Evolutionary conservation across 2,329 filamentous ascomycete species (phyloP).

Genomic region (Cadophora malorum): DNA sequence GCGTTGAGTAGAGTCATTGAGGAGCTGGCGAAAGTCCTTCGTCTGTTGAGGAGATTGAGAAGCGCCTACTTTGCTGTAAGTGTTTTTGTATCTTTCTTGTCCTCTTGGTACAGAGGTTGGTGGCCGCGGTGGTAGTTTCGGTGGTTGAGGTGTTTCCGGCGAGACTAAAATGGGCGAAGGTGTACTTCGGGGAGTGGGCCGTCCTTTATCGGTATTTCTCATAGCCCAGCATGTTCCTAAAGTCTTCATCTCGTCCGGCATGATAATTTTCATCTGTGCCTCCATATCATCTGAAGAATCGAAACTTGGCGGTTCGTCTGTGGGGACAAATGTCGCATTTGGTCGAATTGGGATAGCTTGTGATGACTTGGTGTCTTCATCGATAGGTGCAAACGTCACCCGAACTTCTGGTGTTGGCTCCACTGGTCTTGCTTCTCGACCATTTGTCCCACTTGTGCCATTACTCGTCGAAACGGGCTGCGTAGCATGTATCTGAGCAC

Average conservation of each 20-base stretch:
- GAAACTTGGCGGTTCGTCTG: slow-evolving; percentile 18
- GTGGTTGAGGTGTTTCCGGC: background rate
- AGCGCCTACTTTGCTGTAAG: slow-evolving; percentile 16
- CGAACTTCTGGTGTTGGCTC: slow-evolving; percentile 16
- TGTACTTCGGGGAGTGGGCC: background rate
- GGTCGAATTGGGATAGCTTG: slow-evolving; percentile 4
- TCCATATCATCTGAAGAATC: slow-evolving; percentile 30
- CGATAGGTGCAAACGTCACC: slow-evolving; percentile 4
- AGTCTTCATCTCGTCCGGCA: slow-evolving; percentile 22
- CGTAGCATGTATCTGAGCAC: slow-evolving; percentile 16
- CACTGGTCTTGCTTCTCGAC: background rate
- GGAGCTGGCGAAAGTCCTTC: slow-evolving; percentile 21
- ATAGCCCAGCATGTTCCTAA: slow-evolving; percentile 9
- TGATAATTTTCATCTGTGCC: slow-evolving; percentile 14
- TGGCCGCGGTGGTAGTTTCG: background rate
- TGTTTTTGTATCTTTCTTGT: slow-evolving; percentile 26
- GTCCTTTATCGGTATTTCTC: slow-evolving; percentile 9
- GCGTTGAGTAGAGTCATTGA: slow-evolving; percentile 28
- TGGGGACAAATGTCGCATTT: background rate
- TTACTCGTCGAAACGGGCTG: slow-evolving; percentile 9
- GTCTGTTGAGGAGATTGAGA: slow-evolving; percentile 6
- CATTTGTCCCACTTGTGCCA: background rate
- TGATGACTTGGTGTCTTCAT: slow-evolving; percentile 1
- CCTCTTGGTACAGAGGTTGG: slow-evolving; percentile 23
- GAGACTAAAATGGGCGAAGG: slow-evolving; percentile 22